A percentile compares a stretch with the other conserved stretches of the same genome.
These are phyloP conservation scores for Gnomoniopsis sp. DNA, from an alignment of 2,329 filamentous ascomycete genomes.

Conservation along the genomic window DNA sequence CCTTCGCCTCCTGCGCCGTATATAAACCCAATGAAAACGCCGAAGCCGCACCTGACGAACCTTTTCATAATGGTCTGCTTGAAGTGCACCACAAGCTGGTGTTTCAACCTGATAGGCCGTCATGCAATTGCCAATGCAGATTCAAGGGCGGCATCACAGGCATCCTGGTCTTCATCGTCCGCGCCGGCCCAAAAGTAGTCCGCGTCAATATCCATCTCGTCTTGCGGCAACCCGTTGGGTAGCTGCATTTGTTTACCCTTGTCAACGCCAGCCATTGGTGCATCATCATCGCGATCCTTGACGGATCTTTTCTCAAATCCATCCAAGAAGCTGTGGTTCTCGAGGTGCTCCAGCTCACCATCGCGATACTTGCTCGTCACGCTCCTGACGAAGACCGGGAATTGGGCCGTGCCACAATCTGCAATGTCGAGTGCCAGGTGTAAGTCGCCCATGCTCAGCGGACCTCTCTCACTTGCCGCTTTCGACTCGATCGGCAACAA, in stretches of 20 bases:
- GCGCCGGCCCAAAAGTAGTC: constrained; percentile 63
- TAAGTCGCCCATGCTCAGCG: constrained; percentile 75
- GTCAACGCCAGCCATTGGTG: constrained; percentile 28
- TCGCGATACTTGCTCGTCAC: constrained; percentile 71
- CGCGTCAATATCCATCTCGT: constrained; percentile 58
- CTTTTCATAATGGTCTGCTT: background rate
- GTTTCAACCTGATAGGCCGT: background rate
- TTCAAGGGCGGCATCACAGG: constrained; percentile 55
- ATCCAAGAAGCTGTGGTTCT: constrained; percentile 55
- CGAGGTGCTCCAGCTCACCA: constrained; percentile 67
- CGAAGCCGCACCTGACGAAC: constrained; percentile 1
- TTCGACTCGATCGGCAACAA: constrained; percentile 79
- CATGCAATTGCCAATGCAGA: constrained; percentile 49
- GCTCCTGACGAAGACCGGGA: constrained; percentile 69
- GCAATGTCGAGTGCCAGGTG: constrained; percentile 72
- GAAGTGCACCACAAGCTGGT: background rate
- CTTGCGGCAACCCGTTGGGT: constrained; percentile 44
- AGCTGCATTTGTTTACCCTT: constrained; percentile 35
- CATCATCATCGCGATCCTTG: constrained; percentile 29
- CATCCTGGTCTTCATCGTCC: constrained; percentile 45
- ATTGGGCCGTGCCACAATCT: constrained; percentile 71
- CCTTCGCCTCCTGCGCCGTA: constrained; percentile 1
- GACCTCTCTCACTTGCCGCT: constrained; percentile 66
- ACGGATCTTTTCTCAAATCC: constrained; percentile 28
- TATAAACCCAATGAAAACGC: constrained; percentile 16